Evolutionary conservation across 805 yeast genomes (phyloP), one percentile per base, ranked within the genome.

Genomic region (Millerozyma acaciae): DNA sequence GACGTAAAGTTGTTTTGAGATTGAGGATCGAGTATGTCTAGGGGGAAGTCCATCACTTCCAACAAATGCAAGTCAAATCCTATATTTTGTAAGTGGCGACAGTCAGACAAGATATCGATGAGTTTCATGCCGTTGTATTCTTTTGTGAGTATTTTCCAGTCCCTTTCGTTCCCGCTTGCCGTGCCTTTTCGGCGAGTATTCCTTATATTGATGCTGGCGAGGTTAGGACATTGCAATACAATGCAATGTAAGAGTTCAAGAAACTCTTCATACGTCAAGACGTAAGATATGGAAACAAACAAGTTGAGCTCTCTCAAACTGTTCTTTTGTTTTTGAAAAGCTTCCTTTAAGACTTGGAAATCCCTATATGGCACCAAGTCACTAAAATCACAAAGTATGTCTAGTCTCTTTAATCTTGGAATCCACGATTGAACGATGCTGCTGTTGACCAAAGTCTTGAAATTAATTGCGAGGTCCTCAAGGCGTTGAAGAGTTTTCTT

Each of bases 321-420:
- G 9, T 22, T 7, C 17, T 14, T 16, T 6, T 16, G 7, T 3
- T 15, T 12, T 6, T 10, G 20, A 14, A 45, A 36, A 4, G 20
- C n/a, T 8, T 12, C 21, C 6, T 12, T 24, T 9, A 30, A 16
- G 6, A 12, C 17, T 21, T 16, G 9, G n/a, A 33, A 22, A 4
- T 28, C 32, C 8, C 16, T 12, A 8, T 21, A 20, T 4, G 28
- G 32, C n/a, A 21, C 36, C 28, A 50, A 26, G 9, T 43, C 45
- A 32, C 40, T 38, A 18, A 51, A 38, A 32, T 55, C 57, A 18
- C 44, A 36, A 6, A 47, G 38, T 13, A 53, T 14, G 29, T 53
- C 57, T 10, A 53, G 36, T 19, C 51, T 30, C 9, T 29, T 26
- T 8, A 51, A 29, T 9, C 32, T 32, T 10, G 33, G 21, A 13